A percentile compares a stretch with the other conserved stretches of the same genome.
phyloP scores from a whole-genome alignment of 768 basidiomycete species.

The Daedaleopsis sinensis region DNA sequence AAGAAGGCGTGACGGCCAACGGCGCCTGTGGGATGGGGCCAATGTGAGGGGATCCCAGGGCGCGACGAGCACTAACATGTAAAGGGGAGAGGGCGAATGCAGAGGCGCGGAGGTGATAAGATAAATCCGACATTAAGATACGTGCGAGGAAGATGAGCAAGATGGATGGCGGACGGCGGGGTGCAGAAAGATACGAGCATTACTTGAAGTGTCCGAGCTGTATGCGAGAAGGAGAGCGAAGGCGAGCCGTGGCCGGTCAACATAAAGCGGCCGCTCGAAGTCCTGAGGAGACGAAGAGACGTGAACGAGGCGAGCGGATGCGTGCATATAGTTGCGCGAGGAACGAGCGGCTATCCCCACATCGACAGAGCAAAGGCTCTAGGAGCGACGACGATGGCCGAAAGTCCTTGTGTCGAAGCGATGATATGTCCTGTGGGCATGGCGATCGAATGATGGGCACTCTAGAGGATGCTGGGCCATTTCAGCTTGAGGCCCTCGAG shows the following conservation, averaged over 20 bases:
- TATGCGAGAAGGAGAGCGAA: neutral
- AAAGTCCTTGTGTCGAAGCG: neutral
- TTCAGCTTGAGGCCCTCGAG: constrained; percentile 88
- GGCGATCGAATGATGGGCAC: neutral
- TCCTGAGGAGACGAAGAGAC: neutral
- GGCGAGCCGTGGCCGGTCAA: neutral
- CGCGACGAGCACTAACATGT: neutral
- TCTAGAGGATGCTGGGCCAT: constrained; percentile 74
- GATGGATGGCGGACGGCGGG: constrained; percentile 6
- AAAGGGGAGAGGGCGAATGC: neutral
- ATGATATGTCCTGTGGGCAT: neutral
- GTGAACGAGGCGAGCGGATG: constrained; percentile 5
- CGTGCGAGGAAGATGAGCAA: neutral
- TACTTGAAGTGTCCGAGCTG: constrained; percentile 7
- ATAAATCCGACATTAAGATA: constrained; percentile 19
- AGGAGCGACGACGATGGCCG: neutral
- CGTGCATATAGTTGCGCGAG: constrained; percentile 2
- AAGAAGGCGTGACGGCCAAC: neutral
- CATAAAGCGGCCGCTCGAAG: constrained; percentile 5
- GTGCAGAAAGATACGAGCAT: constrained; percentile 6
- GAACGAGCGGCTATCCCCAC: neutral
- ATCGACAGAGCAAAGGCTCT: neutral
- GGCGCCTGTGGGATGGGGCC: neutral
- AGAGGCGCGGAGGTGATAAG: constrained; percentile 13
- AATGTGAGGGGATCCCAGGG: neutral